These are phyloP conservation scores for Aspergillus bombycis DNA, from an alignment of 2,329 filamentous ascomycete genomes.

Conservation along the genomic window DNA sequence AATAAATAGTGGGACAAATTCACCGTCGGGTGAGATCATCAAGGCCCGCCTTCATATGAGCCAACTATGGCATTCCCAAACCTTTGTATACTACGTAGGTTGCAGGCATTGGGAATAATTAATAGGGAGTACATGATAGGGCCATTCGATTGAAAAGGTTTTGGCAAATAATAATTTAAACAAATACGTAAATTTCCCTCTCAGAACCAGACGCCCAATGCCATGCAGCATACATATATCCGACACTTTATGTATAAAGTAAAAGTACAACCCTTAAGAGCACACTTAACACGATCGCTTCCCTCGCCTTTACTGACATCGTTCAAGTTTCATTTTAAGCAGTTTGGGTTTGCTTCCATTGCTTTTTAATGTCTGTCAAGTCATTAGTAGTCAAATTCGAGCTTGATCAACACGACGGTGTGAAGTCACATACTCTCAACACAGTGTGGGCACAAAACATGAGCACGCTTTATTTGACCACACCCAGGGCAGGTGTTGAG, in stretches of 20 bases:
- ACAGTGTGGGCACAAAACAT: conserved; percentile 86
- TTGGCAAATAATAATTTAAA: conserved; percentile 9
- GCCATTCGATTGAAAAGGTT: neutral
- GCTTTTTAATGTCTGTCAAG: conserved; percentile 47
- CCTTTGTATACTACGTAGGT: neutral
- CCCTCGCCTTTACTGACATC: conserved; percentile 9
- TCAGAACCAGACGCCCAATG: conserved; percentile 40
- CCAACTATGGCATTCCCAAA: neutral
- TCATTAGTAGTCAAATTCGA: conserved; percentile 9
- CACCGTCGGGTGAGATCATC: conserved; percentile 11
- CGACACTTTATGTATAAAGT: conserved; percentile 28
- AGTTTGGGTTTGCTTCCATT: conserved; percentile 45
- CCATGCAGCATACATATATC: conserved; percentile 40
- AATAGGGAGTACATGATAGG: neutral
- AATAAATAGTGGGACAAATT: conserved; percentile 10
- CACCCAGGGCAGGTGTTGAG: conserved; percentile 90
- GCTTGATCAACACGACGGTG: neutral
- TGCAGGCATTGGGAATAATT: neutral
- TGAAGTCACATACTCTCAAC: conserved; percentile 68
- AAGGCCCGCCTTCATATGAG: neutral
- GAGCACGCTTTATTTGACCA: conserved; percentile 83
- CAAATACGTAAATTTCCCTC: conserved; percentile 21
- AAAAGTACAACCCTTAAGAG: conserved; percentile 24
- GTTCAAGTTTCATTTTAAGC: conserved; percentile 24
- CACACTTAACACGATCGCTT: conserved; percentile 8